A percentile compares a stretch with the other conserved stretches of the same genome.
phyloP scores from a whole-genome alignment of 2,329 filamentous ascomycete species.

The Fusarium sp. region DNA sequence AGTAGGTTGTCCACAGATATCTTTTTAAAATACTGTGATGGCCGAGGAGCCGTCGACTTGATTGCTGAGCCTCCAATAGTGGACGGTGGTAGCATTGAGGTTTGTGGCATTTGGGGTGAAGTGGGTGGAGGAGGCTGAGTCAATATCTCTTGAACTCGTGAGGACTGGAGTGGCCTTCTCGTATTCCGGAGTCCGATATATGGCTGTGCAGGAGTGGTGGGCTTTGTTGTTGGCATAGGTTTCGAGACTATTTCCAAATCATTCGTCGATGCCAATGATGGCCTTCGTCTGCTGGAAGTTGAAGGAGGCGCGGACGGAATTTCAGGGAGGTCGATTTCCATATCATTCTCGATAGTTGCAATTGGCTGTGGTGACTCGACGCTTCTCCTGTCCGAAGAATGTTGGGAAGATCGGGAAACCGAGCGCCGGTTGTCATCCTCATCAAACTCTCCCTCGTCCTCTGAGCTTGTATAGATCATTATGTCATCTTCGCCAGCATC shows the following conservation, averaged over 20 bases:
- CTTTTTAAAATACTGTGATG: slow-evolving; percentile 42
- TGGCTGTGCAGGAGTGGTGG: background rate
- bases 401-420: background rate
- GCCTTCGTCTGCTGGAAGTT: background rate
- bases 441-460: slow-evolving; percentile 8
- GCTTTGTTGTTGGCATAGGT: background rate
- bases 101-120: slow-evolving; percentile 33
- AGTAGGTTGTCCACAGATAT: slow-evolving; percentile 27
- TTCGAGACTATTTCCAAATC: background rate
- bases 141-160: slow-evolving; percentile 8
- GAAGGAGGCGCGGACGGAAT: background rate
- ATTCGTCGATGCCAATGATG: background rate
- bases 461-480: slow-evolving; percentile 35
- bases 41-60: slow-evolving; percentile 23
- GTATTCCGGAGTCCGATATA: background rate
- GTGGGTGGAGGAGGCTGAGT: slow-evolving; percentile 27
- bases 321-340: slow-evolving; percentile 30
- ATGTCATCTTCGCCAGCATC: slow-evolving; percentile 7
- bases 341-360: slow-evolving; percentile 18
- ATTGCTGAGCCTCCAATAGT: slow-evolving; percentile 27
- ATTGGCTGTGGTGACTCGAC: background rate
- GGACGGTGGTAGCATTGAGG: slow-evolving; percentile 34
- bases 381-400: background rate
- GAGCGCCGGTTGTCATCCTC: background rate
- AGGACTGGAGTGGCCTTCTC: slow-evolving; percentile 14